Evolutionary conservation across 495 filamentous ascomycete genomes (phyloP), one percentile per base, ranked within the genome.

Genomic region (Neurospora tetrasperma): DNA sequence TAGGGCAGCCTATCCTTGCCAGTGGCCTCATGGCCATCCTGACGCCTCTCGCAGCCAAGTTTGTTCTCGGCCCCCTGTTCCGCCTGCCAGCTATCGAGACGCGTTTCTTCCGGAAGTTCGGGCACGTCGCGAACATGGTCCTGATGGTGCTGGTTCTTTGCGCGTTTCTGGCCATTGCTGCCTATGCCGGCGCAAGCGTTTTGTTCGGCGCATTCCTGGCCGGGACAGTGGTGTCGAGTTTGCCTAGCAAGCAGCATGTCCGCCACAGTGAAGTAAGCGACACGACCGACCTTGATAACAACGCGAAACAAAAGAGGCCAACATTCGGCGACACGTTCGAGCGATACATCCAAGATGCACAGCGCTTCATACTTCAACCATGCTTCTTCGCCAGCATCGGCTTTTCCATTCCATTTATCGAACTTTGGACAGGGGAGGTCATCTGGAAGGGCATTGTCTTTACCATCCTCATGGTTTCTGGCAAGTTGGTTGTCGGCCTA

Each of bases 321-420:
- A 81, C 78, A 0, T 85, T 85, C 4, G 59, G 74, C 0, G 69
- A 78, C 3, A 80, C 89, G 7, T 93, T 89, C 75, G 83, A 87
- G 35, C 74, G 77, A 9, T 93, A 91, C 78, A 90, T 88, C 74
- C 76, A 79, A 4, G 76, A 82, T 54, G 79, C 85, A 0, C 83
- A 89, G 10, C 72, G 81, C 9, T 83, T 83, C 35, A 84, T 94
- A 3, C 81, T 96, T 0, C 87, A 88, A 35, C 91, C 93, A 0
- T 86, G 93, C 69, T 95, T 96, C 82, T 96, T 96, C 75, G 89
- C 91, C 23, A 93, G 90, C 0, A 91, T 94, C 46, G 92, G 93
- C 1, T 94, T 95, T 75, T 89, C 91, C 0, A 91, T 96, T 23
- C 92, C 93, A 0, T 90, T 95, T 43, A 86, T 87, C 1, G 79